A percentile compares a stretch with the other conserved stretches of the same genome.
phyloP scores from a whole-genome alignment of 169 alveolate genomes.

The Plasmodium falciparum region DNA sequence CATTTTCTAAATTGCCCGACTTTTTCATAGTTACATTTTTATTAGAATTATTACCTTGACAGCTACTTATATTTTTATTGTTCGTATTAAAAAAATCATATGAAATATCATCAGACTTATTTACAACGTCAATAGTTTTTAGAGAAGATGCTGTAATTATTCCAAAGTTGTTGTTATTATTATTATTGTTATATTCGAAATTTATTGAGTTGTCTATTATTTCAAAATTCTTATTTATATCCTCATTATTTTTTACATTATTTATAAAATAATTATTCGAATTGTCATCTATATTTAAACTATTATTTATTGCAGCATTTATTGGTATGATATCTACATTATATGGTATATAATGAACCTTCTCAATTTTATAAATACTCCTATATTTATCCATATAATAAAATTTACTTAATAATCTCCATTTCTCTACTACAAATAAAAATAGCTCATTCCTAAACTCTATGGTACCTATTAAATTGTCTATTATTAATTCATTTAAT shows the following conservation, averaged over 20 bases:
- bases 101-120: constrained; percentile 1
- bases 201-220: constrained; percentile 9
- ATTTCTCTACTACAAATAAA: constrained; percentile 67
- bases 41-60: constrained; percentile 5
- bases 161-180: neutral
- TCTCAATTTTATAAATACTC: constrained; percentile 67
- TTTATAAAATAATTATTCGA: constrained; percentile 50
- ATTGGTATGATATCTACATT: constrained; percentile 39
- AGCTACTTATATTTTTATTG: constrained; percentile 3
- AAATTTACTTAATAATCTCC: constrained; percentile 68
- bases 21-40: neutral
- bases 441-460: constrained; percentile 54
- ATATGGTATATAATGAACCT: constrained; percentile 68
- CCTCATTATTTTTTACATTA: constrained; percentile 25
- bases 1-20: neutral
- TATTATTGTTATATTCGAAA: constrained; percentile 1
- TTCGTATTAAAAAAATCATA: constrained; percentile 1
- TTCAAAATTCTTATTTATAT: constrained; percentile 66
- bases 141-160: neutral
- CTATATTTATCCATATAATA: constrained; percentile 63
- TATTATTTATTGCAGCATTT: constrained; percentile 41
- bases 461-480: constrained; percentile 52
- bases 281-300: constrained; percentile 55
- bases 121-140: neutral
- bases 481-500: constrained; percentile 67